Percentiles rank a stretch among this genome's conserved stretches.
Evolutionary conservation across 1,139 yeast species (phyloP).

Genomic region (Geotrichum aggregatum): DNA sequence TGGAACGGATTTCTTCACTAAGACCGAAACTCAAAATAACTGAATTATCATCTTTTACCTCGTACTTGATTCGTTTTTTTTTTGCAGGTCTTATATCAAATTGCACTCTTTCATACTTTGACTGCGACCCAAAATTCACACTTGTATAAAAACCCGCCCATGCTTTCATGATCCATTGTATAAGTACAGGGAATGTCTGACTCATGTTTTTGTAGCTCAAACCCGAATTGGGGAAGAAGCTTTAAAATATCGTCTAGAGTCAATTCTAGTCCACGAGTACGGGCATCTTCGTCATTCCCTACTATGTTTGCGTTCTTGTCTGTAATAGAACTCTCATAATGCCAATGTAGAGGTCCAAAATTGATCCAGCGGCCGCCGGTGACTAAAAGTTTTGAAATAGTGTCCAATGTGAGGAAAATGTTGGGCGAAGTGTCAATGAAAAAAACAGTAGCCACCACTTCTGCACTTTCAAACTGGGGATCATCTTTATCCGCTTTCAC

Average conservation of each 20-base stretch:
- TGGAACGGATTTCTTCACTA: neutral
- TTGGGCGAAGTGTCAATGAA: conserved; percentile 79
- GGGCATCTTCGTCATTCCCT: conserved; percentile 35
- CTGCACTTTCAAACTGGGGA: conserved; percentile 42
- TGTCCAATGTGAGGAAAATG: conserved; percentile 60
- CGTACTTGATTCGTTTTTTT: too few species aligned
- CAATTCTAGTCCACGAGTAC: conserved; percentile 57
- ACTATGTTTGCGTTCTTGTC: conserved; percentile 17
- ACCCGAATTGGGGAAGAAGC: conserved; percentile 52
- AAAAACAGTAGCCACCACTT: conserved; percentile 64
- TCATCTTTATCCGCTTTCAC: neutral
- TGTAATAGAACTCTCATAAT: conserved; percentile 50
- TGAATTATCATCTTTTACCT: too few species aligned
- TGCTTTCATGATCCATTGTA: conserved; percentile 50
- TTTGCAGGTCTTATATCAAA: too few species aligned
- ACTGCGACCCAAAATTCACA: conserved; percentile 71
- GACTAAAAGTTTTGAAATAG: conserved; percentile 52
- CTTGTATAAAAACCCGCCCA: conserved; percentile 58
- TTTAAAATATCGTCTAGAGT: conserved; percentile 55
- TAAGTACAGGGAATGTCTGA: conserved; percentile 50
- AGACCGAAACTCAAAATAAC: too few species aligned
- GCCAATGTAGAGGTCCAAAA: conserved; percentile 85
- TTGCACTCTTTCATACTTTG: conserved; percentile 19
- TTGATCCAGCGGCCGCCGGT: conserved; percentile 71
- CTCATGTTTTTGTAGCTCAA: conserved; percentile 48